These are phyloP conservation scores for Fonsecaea monophora DNA, from an alignment of 2,329 filamentous ascomycete genomes.

Conservation along the genomic window DNA sequence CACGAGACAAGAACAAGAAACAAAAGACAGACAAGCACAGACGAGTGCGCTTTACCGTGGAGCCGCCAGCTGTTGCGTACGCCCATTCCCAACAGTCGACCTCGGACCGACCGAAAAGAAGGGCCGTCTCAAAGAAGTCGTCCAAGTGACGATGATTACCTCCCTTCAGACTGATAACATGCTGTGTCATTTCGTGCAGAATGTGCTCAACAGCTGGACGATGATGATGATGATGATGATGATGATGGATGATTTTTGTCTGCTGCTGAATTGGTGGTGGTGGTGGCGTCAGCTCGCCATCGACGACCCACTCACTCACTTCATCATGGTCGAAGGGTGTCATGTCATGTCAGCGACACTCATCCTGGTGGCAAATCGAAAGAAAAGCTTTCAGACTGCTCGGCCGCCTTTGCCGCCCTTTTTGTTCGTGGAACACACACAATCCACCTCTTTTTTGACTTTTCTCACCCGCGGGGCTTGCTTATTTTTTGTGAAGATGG, in stretches of 20 bases:
- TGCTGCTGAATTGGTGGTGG: neutral
- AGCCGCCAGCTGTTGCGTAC: neutral
- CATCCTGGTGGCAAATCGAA: too few species aligned
- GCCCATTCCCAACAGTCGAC: neutral
- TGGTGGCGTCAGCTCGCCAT: neutral
- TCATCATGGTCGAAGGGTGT: neutral
- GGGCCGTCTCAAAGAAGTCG: neutral
- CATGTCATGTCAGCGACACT: neutral
- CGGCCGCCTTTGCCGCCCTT: too few species aligned
- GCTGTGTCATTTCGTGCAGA: neutral
- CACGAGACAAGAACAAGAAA: neutral
- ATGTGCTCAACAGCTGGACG: neutral
- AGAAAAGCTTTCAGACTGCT: too few species aligned
- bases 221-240: neutral
- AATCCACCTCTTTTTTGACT: too few species aligned
- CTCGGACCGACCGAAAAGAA: constrained; percentile 20
- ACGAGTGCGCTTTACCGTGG: neutral
- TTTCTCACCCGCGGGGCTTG: too few species aligned
- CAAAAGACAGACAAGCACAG: neutral
- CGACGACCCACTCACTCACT: neutral
- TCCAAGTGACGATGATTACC: constrained; percentile 21
- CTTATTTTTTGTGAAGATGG: too few species aligned
- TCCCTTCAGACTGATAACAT: constrained; percentile 2
- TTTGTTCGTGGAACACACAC: too few species aligned
- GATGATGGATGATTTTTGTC: neutral